A percentile compares a stretch with the other conserved stretches of the same genome.
phyloP scores from a whole-genome alignment of 257 asterid species.

The Plantago elongata region DNA sequence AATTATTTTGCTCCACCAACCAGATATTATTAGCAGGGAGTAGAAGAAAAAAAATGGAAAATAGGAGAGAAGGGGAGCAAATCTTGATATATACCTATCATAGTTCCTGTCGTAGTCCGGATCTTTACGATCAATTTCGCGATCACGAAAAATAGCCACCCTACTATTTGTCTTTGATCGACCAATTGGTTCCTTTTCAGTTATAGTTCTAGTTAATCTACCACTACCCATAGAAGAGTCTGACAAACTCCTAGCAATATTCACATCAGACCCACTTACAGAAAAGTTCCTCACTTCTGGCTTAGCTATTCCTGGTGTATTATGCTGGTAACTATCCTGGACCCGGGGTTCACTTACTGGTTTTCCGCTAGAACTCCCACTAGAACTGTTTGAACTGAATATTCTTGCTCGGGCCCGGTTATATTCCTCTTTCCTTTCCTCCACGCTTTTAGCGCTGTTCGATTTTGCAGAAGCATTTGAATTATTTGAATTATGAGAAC shows the following conservation, averaged over 20 bases:
- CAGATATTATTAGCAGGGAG: neutral
- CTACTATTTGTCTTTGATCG: slow-evolving; percentile 56
- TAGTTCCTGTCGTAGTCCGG: slow-evolving; percentile 94
- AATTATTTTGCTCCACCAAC: neutral
- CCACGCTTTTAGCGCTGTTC: slow-evolving; percentile 81
- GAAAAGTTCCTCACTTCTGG: slow-evolving; percentile 48
- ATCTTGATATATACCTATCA: slow-evolving; percentile 52
- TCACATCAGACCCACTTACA: slow-evolving; percentile 44
- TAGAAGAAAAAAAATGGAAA: neutral
- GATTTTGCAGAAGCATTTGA: slow-evolving; percentile 47
- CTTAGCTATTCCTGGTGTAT: slow-evolving; percentile 39
- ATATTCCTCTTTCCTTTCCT: slow-evolving; percentile 97
- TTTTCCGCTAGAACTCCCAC: slow-evolving; percentile 49
- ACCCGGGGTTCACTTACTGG: slow-evolving; percentile 56
- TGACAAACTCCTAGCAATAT: slow-evolving; percentile 47
- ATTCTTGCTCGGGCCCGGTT: slow-evolving; percentile 96
- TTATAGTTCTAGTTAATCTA: slow-evolving; percentile 68
- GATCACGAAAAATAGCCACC: slow-evolving; percentile 96
- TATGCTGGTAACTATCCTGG: slow-evolving; percentile 56
- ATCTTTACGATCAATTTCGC: slow-evolving; percentile 88
- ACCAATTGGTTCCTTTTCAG: slow-evolving; percentile 71
- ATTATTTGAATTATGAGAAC: slow-evolving; percentile 35
- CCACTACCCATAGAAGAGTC: slow-evolving; percentile 68
- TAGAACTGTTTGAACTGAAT: slow-evolving; percentile 65
- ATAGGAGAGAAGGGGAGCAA: neutral